Percentiles rank a stretch among this genome's conserved stretches.
These are phyloP conservation scores for Austropuccinia psidii DNA, from an alignment of 1,284 basidiomycete species.

Conservation along the genomic window DNA sequence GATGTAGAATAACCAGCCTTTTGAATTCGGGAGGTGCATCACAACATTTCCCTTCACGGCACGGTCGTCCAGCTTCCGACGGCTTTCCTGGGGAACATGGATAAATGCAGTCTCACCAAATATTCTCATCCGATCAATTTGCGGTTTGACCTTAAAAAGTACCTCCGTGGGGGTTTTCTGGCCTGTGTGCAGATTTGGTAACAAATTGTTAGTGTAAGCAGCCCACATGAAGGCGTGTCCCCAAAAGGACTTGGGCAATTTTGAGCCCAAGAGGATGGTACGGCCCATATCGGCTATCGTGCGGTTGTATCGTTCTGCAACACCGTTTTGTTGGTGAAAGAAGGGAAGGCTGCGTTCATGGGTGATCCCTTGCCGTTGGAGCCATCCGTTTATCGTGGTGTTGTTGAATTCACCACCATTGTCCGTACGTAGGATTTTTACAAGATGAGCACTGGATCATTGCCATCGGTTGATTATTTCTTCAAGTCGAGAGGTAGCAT, in stretches of 20 bases:
- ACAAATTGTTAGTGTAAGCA: neutral
- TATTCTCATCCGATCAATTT: neutral
- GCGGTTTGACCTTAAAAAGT: neutral
- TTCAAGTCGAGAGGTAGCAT: neutral
- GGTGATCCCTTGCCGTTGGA: neutral
- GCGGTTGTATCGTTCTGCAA: neutral
- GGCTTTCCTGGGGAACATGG: neutral
- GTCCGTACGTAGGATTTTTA: neutral
- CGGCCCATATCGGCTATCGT: neutral
- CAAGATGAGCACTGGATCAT: neutral
- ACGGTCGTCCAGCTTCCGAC: neutral
- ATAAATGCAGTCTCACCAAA: neutral
- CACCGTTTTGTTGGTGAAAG: slow-evolving; percentile 1
- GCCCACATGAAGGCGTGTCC: slow-evolving; percentile 6
- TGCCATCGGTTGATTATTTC: neutral
- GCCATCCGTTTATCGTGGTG: neutral
- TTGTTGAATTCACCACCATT: neutral
- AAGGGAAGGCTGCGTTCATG: neutral
- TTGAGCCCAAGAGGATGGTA: neutral
- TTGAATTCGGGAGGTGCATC: neutral
- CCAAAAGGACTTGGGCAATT: neutral
- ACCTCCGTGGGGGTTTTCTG: neutral
- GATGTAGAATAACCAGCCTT: neutral
- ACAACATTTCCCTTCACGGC: neutral
- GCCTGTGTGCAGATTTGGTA: neutral